Evolutionary conservation across 441 rosid species (phyloP).

Genomic region (Flueggea neowawraea): DNA sequence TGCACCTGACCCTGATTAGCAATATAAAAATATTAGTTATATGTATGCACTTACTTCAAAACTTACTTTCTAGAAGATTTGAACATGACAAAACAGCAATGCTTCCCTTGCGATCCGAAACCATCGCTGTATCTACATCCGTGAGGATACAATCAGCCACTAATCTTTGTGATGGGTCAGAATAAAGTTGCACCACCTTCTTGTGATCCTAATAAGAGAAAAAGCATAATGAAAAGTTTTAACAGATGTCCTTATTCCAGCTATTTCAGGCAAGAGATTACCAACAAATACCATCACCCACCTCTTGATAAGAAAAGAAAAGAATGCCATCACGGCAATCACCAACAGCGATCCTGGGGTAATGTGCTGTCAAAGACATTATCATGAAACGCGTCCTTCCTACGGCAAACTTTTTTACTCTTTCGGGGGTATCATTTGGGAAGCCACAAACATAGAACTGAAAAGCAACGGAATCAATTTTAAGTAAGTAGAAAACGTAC

Average conservation of each 20-base stretch:
- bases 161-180: slow-evolving; percentile 97
- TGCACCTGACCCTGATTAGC: no score
- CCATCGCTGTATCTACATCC: slow-evolving; percentile 83
- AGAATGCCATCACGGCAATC: slow-evolving; percentile 99
- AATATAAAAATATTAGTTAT: neutral
- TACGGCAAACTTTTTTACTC: slow-evolving; percentile 65
- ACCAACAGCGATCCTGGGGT: slow-evolving; percentile 91
- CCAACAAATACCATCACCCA: slow-evolving; percentile 20
- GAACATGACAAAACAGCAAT: slow-evolving; percentile 83
- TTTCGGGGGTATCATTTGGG: slow-evolving; percentile 65
- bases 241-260: no score
- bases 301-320: slow-evolving; percentile 91
- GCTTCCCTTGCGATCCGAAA: slow-evolving; percentile 98
- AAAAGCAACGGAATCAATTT: slow-evolving; percentile 20
- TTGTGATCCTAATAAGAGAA: slow-evolving; percentile 51
- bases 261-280: neutral
- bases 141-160: slow-evolving; percentile 93
- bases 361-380: slow-evolving; percentile 66
- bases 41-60: neutral
- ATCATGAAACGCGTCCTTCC: slow-evolving; percentile 96
- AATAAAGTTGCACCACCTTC: slow-evolving; percentile 82
- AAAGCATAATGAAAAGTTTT: slow-evolving; percentile 9
- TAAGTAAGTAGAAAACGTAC: slow-evolving; percentile 16
- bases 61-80: slow-evolving; percentile 62
- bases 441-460: slow-evolving; percentile 94